Percentiles rank a stretch among this genome's conserved stretches.
phyloP scores from a whole-genome alignment of 2,329 filamentous ascomycete genomes.

The Ascomycota sp. region DNA sequence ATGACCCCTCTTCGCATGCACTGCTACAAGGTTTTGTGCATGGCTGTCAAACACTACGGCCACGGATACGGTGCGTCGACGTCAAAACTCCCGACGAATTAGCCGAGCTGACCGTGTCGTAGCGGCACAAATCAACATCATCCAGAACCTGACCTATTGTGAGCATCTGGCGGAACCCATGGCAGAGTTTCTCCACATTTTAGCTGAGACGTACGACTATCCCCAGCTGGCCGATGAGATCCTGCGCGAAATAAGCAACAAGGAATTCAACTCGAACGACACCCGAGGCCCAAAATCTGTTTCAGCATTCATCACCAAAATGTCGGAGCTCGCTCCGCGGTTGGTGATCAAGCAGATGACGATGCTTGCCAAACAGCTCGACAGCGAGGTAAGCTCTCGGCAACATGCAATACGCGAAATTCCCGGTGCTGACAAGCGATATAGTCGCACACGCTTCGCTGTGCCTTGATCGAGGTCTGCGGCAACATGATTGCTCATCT shows the following conservation, averaged over 20 bases:
- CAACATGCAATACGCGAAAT: constrained; percentile 1
- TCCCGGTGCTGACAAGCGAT: constrained; percentile 6
- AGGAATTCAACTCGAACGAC: constrained; percentile 95
- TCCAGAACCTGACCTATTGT: constrained; percentile 94
- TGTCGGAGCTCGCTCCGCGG: constrained; percentile 79
- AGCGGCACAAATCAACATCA: constrained; percentile 94
- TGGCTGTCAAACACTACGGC: constrained; percentile 92
- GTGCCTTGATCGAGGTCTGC: constrained; percentile 87
- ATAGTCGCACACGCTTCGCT: constrained; percentile 78
- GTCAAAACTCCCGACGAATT: no score
- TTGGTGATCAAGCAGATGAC: constrained; percentile 97
- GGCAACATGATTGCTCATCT: constrained; percentile 86
- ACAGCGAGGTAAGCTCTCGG: constrained; percentile 50
- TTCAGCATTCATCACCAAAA: constrained; percentile 76
- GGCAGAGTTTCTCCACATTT: constrained; percentile 92
- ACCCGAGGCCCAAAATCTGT: constrained; percentile 90
- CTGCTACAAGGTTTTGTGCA: constrained; percentile 88
- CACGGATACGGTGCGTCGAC: constrained; percentile 63
- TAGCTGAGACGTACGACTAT: constrained; percentile 94
- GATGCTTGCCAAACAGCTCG: constrained; percentile 77
- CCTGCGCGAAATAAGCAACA: constrained; percentile 82
- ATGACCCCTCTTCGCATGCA: constrained; percentile 82
- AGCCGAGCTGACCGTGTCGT: constrained; percentile 8
- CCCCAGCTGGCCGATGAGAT: constrained; percentile 89
- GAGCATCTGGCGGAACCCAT: constrained; percentile 97